Conservation (phyloP, 2,329 filamentous ascomycete species). For the Pseudogymnoascus sp. region DNA sequence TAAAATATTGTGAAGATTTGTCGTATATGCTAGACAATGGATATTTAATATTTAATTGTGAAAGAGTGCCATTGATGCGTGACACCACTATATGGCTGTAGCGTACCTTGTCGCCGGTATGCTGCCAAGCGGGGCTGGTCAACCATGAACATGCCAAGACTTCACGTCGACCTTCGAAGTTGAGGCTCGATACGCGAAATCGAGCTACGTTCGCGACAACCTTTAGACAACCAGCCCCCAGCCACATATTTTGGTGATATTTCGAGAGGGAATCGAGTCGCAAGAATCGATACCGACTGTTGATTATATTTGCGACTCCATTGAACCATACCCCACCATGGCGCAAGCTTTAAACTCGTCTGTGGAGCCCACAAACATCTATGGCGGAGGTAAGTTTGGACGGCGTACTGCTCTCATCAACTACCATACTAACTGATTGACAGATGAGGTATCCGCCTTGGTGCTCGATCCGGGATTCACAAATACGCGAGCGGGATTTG, state of each 20-base stretch:
- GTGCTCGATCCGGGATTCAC: conserved; percentile 93
- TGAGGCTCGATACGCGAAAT: conserved; percentile 8
- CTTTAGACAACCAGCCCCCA: neutral
- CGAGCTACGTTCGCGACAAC: conserved; percentile 8
- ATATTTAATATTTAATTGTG: neutral
- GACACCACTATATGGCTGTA: conserved; percentile 6
- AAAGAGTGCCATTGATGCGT: neutral
- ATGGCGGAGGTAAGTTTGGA: conserved; percentile 47
- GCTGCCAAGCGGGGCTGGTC: neutral
- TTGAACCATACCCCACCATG: conserved; percentile 1
- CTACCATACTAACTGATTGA: conserved; percentile 10
- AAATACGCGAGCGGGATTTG: conserved; percentile 86
- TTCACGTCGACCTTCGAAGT: conserved; percentile 1
- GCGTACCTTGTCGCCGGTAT: neutral
- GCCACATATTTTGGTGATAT: conserved; percentile 7
- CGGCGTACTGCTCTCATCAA: conserved; percentile 8
- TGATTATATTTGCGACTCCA: conserved; percentile 6
- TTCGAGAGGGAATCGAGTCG: conserved; percentile 5
- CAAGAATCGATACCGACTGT: conserved; percentile 1
- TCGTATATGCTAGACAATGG: neutral
- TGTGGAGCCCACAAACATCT: conserved; percentile 52
- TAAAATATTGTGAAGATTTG: neutral
- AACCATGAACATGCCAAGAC: conserved; percentile 7
- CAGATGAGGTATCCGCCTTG: conserved; percentile 95
- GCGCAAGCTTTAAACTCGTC: conserved; percentile 46